Conservation (phyloP, 257 asterid species). For the Penstemon davidsonii region DNA sequence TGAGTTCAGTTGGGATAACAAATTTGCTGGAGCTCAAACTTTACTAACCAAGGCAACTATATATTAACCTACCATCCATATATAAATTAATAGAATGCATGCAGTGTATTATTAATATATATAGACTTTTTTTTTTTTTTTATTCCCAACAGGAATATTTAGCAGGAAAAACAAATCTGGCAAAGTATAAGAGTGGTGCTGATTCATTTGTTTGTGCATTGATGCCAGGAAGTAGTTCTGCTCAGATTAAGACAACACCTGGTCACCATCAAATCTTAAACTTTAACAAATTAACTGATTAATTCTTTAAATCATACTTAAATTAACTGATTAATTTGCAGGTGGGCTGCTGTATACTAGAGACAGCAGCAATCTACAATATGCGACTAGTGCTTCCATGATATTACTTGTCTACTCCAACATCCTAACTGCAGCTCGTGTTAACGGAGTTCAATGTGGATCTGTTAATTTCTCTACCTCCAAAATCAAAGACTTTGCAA, state of each 20-base stretch:
- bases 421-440: slow-evolving; percentile 37
- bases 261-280: slow-evolving; percentile 36
- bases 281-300: background rate
- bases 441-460: slow-evolving; percentile 55
- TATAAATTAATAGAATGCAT: no score
- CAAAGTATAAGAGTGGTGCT: slow-evolving; percentile 51
- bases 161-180: slow-evolving; percentile 47
- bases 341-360: slow-evolving; percentile 73
- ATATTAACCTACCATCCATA: no score
- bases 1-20: slow-evolving; percentile 92
- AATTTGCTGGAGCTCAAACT: slow-evolving; percentile 74
- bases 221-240: slow-evolving; percentile 74
- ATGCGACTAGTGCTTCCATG: slow-evolving; percentile 61
- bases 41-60: slow-evolving; percentile 60
- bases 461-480: slow-evolving; percentile 42
- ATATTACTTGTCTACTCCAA: slow-evolving; percentile 55
- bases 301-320: background rate
- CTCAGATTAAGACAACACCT: slow-evolving; percentile 68
- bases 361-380: slow-evolving; percentile 74
- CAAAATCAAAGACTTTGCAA: slow-evolving; percentile 61
- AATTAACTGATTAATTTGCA: slow-evolving; percentile 26
- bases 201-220: slow-evolving; percentile 73
- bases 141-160: slow-evolving; percentile 52
- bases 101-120: no score
- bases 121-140: background rate